phyloP scores from a whole-genome alignment of 2,329 filamentous ascomycete species.

The Geosmithia morbida region DNA sequence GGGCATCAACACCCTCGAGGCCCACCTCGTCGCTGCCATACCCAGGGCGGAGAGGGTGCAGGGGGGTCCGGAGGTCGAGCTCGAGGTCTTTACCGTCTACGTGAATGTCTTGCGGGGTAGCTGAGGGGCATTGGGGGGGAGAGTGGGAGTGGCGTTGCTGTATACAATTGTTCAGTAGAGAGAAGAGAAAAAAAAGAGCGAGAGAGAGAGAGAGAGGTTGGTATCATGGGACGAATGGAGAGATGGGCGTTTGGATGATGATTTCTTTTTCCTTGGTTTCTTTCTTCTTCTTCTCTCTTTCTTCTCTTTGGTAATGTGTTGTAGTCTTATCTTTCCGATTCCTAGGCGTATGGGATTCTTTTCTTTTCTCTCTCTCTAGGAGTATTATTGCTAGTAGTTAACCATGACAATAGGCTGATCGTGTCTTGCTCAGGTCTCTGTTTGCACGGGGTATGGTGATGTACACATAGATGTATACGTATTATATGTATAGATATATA shows the following conservation, averaged over 20 bases:
- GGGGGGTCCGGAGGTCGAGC: constrained; percentile 50
- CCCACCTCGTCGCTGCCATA: constrained; percentile 62
- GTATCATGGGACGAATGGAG: neutral
- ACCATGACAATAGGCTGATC: neutral
- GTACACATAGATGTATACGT: too few species aligned
- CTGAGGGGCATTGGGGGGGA: too few species aligned
- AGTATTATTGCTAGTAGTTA: neutral
- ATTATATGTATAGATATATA: too few species aligned
- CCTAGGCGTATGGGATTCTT: neutral
- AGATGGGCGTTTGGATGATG: neutral
- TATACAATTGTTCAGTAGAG: neutral
- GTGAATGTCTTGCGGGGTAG: constrained; percentile 49
- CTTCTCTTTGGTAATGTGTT: neutral
- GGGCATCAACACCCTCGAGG: constrained; percentile 64
- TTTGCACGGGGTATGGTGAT: too few species aligned
- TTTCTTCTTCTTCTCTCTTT: too few species aligned
- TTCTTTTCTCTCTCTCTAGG: too few species aligned
- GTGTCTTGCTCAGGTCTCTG: neutral
- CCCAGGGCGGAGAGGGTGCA: constrained; percentile 41
- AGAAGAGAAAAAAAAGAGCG: too few species aligned
- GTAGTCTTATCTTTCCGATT: neutral
- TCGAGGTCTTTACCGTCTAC: constrained; percentile 67
- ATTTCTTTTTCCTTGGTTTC: too few species aligned
- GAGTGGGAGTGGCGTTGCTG: too few species aligned
- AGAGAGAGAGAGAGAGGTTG: neutral